Evolutionary conservation across 768 basidiomycete genomes (phyloP), one percentile per base, ranked within the genome.

Genomic region (Daedalea quercina): DNA sequence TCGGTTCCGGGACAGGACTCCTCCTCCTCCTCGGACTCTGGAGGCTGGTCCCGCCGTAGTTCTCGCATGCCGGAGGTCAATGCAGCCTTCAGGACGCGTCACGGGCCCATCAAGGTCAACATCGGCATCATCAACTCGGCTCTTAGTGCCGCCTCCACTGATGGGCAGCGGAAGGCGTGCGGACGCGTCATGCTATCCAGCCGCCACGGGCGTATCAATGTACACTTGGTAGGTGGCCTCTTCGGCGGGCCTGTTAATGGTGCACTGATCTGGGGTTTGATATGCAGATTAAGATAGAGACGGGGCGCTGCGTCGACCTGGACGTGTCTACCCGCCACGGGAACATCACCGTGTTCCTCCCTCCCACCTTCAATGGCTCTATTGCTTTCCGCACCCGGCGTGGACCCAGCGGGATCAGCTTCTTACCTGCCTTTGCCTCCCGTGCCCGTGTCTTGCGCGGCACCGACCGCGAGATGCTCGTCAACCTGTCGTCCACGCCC

Each of bases 71-170:
- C 53, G 22, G 56, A 63, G 2, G 48, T 59, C 31, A 58, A 63
- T 48, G 64, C 64, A 0, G 48, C 57, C 1, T 63, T 65, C 55
- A 46, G 56, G 23, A 65, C 64, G 0, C 57, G 59, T 9, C 61
- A 63, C 48, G 60, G 64, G 15, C 35, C 46, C 28, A 55, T 65
- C 43, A 57, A 33, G 41, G 57, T 65, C 15, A 56, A 65, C 33
- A 20, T 65, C 15, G 62, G 37, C 19, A 40, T 40, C 37, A 15
- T 15, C 13, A 40, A 40, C 37, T 40, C 62, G 7, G 57, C 60
- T 12, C 59, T 54, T n/a, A 54, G 54, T 25, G 33, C 55, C 9
- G 42, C 12, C 37, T 40, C 51, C 51, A 17, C 13, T 6, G 17
- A 49, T 3, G n/a, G 22, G 15, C 11, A 20, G 13, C 13, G 34